Evolutionary conservation across 2,329 filamentous ascomycete species (phyloP).

Genomic region (Cryphonectria parasitica): DNA sequence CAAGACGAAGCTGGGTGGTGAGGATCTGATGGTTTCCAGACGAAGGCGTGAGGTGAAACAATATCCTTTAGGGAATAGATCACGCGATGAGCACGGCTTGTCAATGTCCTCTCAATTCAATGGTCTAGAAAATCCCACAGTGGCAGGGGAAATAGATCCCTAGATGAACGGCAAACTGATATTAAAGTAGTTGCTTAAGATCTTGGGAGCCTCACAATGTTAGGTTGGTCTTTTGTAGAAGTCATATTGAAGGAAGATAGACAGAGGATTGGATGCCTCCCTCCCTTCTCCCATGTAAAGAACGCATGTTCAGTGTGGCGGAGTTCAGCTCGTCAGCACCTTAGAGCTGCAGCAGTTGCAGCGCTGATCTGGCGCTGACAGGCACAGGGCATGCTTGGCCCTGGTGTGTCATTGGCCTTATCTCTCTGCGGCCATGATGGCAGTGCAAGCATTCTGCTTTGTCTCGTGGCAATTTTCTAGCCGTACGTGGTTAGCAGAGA

Average conservation of each 20-base stretch:
- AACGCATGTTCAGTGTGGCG: conserved; percentile 7
- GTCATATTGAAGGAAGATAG: not conserved
- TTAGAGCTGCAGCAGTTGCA: not conserved
- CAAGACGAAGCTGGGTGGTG: not conserved
- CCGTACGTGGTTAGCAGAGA: not conserved
- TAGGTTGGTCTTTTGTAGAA: not conserved
- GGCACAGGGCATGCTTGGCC: not conserved
- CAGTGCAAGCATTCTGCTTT: not conserved
- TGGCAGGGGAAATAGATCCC: not conserved
- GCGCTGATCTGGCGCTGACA: too few species aligned
- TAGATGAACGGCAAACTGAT: not conserved
- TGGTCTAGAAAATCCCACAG: not conserved
- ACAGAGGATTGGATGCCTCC: conserved; percentile 5
- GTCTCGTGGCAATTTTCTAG: not conserved
- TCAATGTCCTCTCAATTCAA: not conserved
- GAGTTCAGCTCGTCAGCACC: conserved; percentile 17
- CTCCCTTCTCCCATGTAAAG: conserved; percentile 1
- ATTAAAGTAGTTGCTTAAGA: not conserved
- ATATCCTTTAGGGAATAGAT: not conserved
- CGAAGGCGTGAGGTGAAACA: not conserved
- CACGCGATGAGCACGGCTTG: not conserved
- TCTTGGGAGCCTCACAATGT: not conserved
- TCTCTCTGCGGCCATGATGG: not conserved
- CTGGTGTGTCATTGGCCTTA: not conserved
- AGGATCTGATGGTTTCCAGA: not conserved